Evolutionary conservation across 2,329 filamentous ascomycete species (phyloP), one percentile per base, ranked within the genome.

Genomic region (Colletotrichum sublineola): DNA sequence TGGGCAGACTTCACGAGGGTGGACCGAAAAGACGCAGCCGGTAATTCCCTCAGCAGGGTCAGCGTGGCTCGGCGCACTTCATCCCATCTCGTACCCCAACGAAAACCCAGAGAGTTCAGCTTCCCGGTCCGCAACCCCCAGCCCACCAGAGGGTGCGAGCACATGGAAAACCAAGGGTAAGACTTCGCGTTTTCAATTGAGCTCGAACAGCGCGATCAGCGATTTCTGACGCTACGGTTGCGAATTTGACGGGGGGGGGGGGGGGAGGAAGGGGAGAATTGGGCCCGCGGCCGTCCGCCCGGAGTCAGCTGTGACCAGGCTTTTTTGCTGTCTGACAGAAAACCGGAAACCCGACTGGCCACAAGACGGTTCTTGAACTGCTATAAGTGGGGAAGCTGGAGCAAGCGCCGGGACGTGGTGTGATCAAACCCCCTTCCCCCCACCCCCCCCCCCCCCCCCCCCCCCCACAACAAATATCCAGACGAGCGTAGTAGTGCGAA

Each of bases 41-140:
- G 50, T 68, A 71, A 71, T 63, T 71, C 69, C 65, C 65, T 71
- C 69, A 63, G 42, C 65, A 71, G 58, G 69, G 68, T 50, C 44
- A 44, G 36, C 64, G 52, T 46, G 15, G 68, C 42, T 20, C 24
- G 2, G 31, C 24, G 14, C 60, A n/a, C 46, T 46, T 55, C 69
- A 63, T 71, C 69, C 69, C 65, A 63, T 68, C 24, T 63, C 29
- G 50, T 44, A 14, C 18, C 5, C 46, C 46, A 48, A 38, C 29
- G 24, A 38, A 7, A 42, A 33, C 44, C 36, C 68, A 68, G 38
- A 65, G 65, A 46, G 42, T 71, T 36, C 44, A 71, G 58, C 58
- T 68, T 29, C 58, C 58, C 52, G 68, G 56, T 38, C 44, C 55
- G 42, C 46, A n/a, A 33, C 48, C 40, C 36, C 53, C 29, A 44